These are phyloP conservation scores for Letharia columbiana DNA, from an alignment of 495 filamentous ascomycete genomes.

Conservation along the genomic window DNA sequence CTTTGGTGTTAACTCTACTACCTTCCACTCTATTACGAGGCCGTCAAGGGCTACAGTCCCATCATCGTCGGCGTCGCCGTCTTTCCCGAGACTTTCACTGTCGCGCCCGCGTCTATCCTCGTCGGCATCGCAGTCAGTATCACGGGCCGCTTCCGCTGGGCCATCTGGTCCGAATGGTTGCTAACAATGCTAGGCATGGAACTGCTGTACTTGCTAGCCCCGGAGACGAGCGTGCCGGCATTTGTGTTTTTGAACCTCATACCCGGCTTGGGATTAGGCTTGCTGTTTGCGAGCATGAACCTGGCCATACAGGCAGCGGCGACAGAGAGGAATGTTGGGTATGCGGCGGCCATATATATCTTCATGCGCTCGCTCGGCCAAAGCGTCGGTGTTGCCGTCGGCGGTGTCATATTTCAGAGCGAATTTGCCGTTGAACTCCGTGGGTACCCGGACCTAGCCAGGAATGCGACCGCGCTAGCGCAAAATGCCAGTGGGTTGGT, in stretches of 20 bases:
- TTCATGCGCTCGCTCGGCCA: conserved; percentile 51
- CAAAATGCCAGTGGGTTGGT: conserved; percentile 33
- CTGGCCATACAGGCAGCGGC: conserved; percentile 44
- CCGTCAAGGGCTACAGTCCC: conserved; percentile 41
- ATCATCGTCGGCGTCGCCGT: conserved; percentile 35
- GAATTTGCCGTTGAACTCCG: conserved; percentile 26
- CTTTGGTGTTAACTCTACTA: conserved; percentile 42
- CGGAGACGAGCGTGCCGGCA: conserved; percentile 33
- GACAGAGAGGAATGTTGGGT: conserved; percentile 35
- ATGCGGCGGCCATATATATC: conserved; percentile 46
- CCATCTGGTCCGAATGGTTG: conserved; percentile 46
- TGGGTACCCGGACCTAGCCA: conserved; percentile 27
- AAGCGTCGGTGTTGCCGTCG: conserved; percentile 47
- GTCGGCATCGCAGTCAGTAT: conserved; percentile 37
- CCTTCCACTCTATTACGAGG: conserved; percentile 45
- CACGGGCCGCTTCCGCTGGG: conserved; percentile 43
- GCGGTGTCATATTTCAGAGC: conserved; percentile 38
- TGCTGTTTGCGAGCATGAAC: conserved; percentile 41
- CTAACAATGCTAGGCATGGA: conserved; percentile 41
- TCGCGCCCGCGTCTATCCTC: conserved; percentile 33
- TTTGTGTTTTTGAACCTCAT: conserved; percentile 45
- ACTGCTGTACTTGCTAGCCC: conserved; percentile 38
- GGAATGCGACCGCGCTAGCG: conserved; percentile 28
- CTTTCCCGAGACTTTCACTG: conserved; percentile 44
- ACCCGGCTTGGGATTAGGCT: conserved; percentile 41